phyloP scores from a whole-genome alignment of 2,329 filamentous ascomycete genomes.

The Atkinsonella hypoxylon region DNA sequence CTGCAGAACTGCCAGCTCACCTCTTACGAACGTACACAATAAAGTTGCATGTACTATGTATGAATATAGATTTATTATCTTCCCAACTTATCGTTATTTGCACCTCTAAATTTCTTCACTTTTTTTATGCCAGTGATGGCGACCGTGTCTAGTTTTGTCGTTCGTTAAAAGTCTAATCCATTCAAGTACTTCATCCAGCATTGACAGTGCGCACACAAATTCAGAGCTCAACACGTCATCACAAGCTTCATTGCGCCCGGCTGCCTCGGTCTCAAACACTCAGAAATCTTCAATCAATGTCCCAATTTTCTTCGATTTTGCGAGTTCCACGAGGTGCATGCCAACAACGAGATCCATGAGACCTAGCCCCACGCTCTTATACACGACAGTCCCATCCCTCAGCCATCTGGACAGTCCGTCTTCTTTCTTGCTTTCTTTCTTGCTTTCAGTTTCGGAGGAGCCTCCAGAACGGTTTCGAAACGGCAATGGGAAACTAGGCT shows the following conservation, averaged over 20 bases:
- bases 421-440: slow-evolving; percentile 34
- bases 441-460: slow-evolving; percentile 25
- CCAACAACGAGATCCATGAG: slow-evolving; percentile 56
- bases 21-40: neutral
- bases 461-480: slow-evolving; percentile 18
- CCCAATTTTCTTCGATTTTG: slow-evolving; percentile 42
- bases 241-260: no score
- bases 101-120: neutral
- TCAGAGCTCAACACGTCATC: neutral
- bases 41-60: slow-evolving; percentile 11
- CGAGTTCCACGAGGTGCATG: slow-evolving; percentile 43
- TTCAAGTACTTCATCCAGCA: neutral
- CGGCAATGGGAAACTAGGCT: slow-evolving; percentile 20
- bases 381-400: slow-evolving; percentile 51
- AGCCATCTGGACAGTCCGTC: slow-evolving; percentile 44
- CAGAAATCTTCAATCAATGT: slow-evolving; percentile 29
- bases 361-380: slow-evolving; percentile 56
- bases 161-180: neutral
- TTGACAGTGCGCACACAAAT: neutral
- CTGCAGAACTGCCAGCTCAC: neutral
- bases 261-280: neutral
- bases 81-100: neutral
- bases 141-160: neutral
- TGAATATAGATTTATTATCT: slow-evolving; percentile 12
- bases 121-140: neutral